These are phyloP conservation scores for Spathaspora arborariae DNA, from an alignment of 805 yeast species.

Conservation along the genomic window DNA sequence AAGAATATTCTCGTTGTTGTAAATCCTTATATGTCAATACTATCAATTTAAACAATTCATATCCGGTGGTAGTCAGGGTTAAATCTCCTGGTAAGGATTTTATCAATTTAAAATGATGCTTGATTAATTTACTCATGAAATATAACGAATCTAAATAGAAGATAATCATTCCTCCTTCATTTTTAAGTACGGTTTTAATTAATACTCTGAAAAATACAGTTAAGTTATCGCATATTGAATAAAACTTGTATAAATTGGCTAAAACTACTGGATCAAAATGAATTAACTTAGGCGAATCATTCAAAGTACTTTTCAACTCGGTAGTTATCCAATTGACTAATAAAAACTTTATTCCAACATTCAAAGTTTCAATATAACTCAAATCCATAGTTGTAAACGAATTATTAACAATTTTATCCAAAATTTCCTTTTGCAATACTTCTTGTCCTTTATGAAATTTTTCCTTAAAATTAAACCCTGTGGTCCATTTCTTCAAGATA, in stretches of 20 bases:
- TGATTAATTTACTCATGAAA: conserved; percentile 27
- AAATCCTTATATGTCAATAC: conserved; percentile 33
- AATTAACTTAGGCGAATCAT: conserved; percentile 31
- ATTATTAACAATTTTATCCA: conserved; percentile 26
- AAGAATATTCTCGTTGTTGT: conserved; percentile 28
- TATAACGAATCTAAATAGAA: conserved; percentile 40
- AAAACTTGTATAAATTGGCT: conserved; percentile 29
- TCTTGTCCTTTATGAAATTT: conserved; percentile 38
- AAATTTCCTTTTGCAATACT: conserved; percentile 26
- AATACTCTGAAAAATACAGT: conserved; percentile 38
- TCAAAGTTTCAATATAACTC: conserved; percentile 16
- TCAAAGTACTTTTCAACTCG: conserved; percentile 33
- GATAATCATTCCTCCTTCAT: conserved; percentile 38
- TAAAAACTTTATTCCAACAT: conserved; percentile 43
- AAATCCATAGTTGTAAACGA: conserved; percentile 12
- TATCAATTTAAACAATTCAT: conserved; percentile 33
- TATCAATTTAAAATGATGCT: conserved; percentile 30
- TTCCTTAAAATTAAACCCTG: conserved; percentile 23
- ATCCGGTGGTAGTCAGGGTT: conserved; percentile 15
- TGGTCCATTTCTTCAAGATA: conserved; percentile 48
- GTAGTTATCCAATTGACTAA: conserved; percentile 47
- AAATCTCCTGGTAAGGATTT: conserved; percentile 28
- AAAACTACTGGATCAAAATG: conserved; percentile 31
- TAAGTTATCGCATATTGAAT: conserved; percentile 36
- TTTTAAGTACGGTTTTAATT: conserved; percentile 29